phyloP scores from a whole-genome alignment of 306 rosid species.

The Casuarina equisetifolia region DNA sequence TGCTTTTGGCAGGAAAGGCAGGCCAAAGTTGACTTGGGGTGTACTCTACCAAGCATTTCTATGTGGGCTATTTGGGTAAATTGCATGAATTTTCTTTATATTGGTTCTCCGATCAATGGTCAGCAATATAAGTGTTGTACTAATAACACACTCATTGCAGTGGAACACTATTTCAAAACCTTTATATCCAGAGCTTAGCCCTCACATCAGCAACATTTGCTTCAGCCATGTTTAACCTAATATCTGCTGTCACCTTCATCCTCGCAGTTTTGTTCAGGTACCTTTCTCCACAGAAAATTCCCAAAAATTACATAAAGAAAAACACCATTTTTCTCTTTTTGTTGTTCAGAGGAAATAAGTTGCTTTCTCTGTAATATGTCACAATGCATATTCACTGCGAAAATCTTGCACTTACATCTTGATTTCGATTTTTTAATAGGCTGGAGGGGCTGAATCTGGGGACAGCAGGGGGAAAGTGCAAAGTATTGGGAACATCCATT shows the following conservation, averaged over 20 bases:
- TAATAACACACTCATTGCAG: slow-evolving; percentile 24
- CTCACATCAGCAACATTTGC: slow-evolving; percentile 70
- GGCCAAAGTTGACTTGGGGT: slow-evolving; percentile 58
- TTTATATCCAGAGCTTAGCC: slow-evolving; percentile 48
- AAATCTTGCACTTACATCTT: no score
- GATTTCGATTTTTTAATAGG: slow-evolving; percentile 21
- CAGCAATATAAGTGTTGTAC: not conserved
- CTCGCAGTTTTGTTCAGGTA: slow-evolving; percentile 59
- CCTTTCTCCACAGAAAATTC: not conserved
- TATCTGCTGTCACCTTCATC: slow-evolving; percentile 62
- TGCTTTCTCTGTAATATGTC: no score
- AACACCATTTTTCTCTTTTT: no score
- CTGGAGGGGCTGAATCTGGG: slow-evolving; percentile 46
- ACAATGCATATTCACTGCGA: no score
- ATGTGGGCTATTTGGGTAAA: slow-evolving; percentile 80
- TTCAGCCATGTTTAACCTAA: slow-evolving; percentile 58
- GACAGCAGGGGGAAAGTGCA: slow-evolving; percentile 52
- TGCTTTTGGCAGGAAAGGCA: slow-evolving; percentile 48
- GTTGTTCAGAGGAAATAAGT: no score
- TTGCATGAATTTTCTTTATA: not conserved
- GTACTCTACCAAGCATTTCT: slow-evolving; percentile 59
- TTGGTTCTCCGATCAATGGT: not conserved
- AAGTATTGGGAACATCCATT: slow-evolving; percentile 51
- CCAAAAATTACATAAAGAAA: no score
- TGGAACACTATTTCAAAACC: slow-evolving; percentile 56